Evolutionary conservation across 1,139 yeast species (phyloP).

Genomic region (Magnusiomyces magnusii): DNA sequence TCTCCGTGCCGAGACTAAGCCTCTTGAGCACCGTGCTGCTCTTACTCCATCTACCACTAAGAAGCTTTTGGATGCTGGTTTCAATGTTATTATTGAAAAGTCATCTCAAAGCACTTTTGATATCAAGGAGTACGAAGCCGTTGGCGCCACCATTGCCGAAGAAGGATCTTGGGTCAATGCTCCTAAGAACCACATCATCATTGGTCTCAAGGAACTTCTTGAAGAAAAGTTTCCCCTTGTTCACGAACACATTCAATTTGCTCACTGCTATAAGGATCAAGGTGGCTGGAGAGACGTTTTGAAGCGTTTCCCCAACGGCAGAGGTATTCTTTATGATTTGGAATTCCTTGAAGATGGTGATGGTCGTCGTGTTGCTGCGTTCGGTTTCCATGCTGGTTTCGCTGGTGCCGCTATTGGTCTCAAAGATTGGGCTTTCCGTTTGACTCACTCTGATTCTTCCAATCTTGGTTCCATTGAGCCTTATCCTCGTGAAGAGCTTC

Average conservation of each 20-base stretch:
- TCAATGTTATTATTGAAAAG: constrained; percentile 79
- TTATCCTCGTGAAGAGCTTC: constrained; percentile 67
- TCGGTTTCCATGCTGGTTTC: constrained; percentile 97
- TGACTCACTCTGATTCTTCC: constrained; percentile 58
- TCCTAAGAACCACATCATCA: constrained; percentile 79
- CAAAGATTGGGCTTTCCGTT: constrained; percentile 91
- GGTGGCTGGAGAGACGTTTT: constrained; percentile 95
- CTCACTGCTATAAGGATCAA: constrained; percentile 97
- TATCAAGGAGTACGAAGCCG: constrained; percentile 61
- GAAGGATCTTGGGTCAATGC: constrained; percentile 90
- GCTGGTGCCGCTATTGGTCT: constrained; percentile 98
- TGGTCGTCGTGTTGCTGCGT: constrained; percentile 98
- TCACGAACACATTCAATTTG: constrained; percentile 96
- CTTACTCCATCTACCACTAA: constrained; percentile 88
- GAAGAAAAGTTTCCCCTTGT: constrained; percentile 90
- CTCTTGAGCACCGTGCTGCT: constrained; percentile 95
- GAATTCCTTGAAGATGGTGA: constrained; percentile 91
- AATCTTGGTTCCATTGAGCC: constrained; percentile 61
- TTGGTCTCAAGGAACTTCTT: constrained; percentile 93
- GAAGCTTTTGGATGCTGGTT: constrained; percentile 79
- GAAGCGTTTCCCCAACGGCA: constrained; percentile 81
- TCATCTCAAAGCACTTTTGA: constrained; percentile 75
- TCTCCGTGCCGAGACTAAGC: constrained; percentile 96
- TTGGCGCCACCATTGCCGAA: constrained; percentile 84
- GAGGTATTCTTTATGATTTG: constrained; percentile 82